A percentile compares a stretch with the other conserved stretches of the same genome.
Evolutionary conservation across 1,284 basidiomycete species (phyloP).

Genomic region (Pholiota adiposa): DNA sequence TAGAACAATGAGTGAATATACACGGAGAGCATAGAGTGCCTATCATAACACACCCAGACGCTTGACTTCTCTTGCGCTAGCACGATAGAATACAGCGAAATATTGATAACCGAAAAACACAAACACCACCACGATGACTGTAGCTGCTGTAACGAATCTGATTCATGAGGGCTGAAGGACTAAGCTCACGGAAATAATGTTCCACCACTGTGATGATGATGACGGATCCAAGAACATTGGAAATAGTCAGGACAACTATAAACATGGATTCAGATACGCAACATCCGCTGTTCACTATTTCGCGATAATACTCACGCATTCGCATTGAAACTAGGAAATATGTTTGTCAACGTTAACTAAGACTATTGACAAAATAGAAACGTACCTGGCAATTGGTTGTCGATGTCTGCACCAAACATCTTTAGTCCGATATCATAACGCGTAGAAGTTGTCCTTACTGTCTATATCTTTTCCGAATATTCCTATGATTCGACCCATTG

Average conservation of each 20-base stretch:
- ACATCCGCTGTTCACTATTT: background rate
- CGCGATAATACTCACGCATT: slow-evolving; percentile 52
- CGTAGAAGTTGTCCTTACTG: slow-evolving; percentile 37
- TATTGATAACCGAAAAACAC: slow-evolving; percentile 58
- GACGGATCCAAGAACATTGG: slow-evolving; percentile 60
- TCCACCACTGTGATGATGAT: slow-evolving; percentile 72
- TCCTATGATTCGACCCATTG: slow-evolving; percentile 65
- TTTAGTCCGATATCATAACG: slow-evolving; percentile 6
- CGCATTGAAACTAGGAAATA: slow-evolving; percentile 62
- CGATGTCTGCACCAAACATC: slow-evolving; percentile 46
- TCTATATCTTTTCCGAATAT: slow-evolving; percentile 71
- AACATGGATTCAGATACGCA: background rate
- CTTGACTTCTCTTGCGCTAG: slow-evolving; percentile 74
- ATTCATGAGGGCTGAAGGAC: background rate
- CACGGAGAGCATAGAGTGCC: slow-evolving; percentile 16
- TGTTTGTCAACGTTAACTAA: slow-evolving; percentile 19
- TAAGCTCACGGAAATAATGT: slow-evolving; percentile 65
- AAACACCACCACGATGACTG: slow-evolving; percentile 55
- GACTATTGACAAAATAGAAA: background rate
- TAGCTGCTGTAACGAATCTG: background rate
- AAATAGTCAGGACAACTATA: slow-evolving; percentile 52
- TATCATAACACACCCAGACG: slow-evolving; percentile 50
- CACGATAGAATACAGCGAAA: slow-evolving; percentile 65
- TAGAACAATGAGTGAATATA: slow-evolving; percentile 24
- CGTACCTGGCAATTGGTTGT: slow-evolving; percentile 60